These are phyloP conservation scores for Epichloe scottii DNA, from an alignment of 2,329 filamentous ascomycete genomes.

Conservation along the genomic window DNA sequence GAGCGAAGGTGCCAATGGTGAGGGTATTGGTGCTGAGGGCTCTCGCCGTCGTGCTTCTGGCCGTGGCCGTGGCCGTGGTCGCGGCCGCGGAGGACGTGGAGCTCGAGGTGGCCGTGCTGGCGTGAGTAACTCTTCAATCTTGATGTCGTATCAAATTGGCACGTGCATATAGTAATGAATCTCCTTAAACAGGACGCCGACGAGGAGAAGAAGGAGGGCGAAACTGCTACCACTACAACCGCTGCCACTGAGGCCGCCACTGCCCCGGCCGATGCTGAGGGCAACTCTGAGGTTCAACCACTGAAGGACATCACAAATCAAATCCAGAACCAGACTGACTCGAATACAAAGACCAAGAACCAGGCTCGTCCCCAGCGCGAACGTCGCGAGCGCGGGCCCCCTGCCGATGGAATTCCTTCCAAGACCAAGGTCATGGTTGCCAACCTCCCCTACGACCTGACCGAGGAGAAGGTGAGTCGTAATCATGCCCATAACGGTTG, in stretches of 20 bases:
- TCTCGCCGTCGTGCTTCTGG: slow-evolving; percentile 50
- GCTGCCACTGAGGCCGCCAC: slow-evolving; percentile 32
- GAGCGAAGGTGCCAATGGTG: slow-evolving; percentile 61
- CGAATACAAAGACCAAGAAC: slow-evolving; percentile 45
- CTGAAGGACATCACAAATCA: slow-evolving; percentile 50
- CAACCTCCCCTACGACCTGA: slow-evolving; percentile 96
- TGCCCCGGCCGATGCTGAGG: slow-evolving; percentile 31
- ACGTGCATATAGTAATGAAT: slow-evolving; percentile 13
- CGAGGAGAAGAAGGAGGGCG: slow-evolving; percentile 36
- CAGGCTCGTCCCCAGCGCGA: slow-evolving; percentile 44
- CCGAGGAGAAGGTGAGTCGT: slow-evolving; percentile 78
- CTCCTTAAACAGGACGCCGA: slow-evolving; percentile 16
- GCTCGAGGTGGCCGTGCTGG: slow-evolving; percentile 43
- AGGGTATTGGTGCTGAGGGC: slow-evolving; percentile 58
- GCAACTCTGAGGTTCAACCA: slow-evolving; percentile 41
- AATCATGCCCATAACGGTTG: neutral
- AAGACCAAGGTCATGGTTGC: slow-evolving; percentile 99
- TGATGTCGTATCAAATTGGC: slow-evolving; percentile 21
- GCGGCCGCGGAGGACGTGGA: slow-evolving; percentile 53
- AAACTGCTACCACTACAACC: slow-evolving; percentile 20
- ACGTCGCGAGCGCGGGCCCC: slow-evolving; percentile 77
- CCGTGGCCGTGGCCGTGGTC: slow-evolving; percentile 55
- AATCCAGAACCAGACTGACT: slow-evolving; percentile 40
- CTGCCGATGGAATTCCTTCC: slow-evolving; percentile 92
- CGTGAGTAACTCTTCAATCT: slow-evolving; percentile 15